phyloP scores from a whole-genome alignment of 1,139 yeast species.

The Magnusiomyces tetraspermus region DNA sequence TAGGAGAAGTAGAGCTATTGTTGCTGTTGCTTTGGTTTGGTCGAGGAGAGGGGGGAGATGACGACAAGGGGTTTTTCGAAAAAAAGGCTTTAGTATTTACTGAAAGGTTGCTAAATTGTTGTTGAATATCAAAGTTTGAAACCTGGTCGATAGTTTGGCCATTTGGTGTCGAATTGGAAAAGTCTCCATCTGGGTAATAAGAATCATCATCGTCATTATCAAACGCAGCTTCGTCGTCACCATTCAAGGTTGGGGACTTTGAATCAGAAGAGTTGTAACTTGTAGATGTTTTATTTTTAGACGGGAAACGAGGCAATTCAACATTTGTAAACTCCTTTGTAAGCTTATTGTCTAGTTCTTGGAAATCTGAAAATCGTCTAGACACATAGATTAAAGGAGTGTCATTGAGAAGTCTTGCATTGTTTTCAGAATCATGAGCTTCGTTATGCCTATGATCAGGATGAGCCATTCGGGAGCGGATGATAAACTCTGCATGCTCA shows the following conservation, averaged over 20 bases:
- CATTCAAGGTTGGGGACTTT: conserved; percentile 17
- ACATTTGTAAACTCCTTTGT: conserved; percentile 60
- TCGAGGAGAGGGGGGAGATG: not conserved
- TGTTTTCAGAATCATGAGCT: not conserved
- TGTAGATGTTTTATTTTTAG: conserved; percentile 38
- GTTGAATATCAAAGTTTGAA: not conserved
- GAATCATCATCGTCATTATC: conserved; percentile 18
- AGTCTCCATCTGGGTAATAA: conserved; percentile 5
- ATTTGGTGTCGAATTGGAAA: not conserved
- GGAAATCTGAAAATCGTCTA: conserved; percentile 60
- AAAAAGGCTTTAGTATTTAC: not conserved
- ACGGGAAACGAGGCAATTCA: conserved; percentile 55
- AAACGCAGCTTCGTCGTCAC: conserved; percentile 6
- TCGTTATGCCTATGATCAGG: conserved; percentile 18
- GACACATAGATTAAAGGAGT: conserved; percentile 42
- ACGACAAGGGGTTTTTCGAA: not conserved
- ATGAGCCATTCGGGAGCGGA: conserved; percentile 26
- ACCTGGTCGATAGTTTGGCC: not conserved
- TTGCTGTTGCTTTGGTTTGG: not conserved
- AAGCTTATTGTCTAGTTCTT: conserved; percentile 43
- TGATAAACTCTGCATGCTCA: conserved; percentile 27
- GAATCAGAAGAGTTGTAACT: conserved; percentile 3
- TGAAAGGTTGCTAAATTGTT: conserved; percentile 5
- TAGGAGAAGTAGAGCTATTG: not conserved
- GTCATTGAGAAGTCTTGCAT: conserved; percentile 18